phyloP scores from a whole-genome alignment of 2,329 filamentous ascomycete species.

The Botrytis deweyae region DNA sequence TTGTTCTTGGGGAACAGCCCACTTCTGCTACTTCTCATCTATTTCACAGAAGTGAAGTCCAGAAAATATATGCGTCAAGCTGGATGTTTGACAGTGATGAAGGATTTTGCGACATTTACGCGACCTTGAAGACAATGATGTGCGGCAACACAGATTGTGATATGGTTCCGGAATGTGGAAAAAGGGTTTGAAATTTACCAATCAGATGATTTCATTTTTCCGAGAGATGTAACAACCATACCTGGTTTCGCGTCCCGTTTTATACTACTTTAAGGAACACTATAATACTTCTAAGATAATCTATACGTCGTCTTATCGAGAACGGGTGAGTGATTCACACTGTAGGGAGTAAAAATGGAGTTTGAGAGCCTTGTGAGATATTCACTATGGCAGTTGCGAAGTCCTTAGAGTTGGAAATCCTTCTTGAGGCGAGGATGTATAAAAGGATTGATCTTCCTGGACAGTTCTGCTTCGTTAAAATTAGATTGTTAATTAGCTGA shows the following conservation, averaged over 20 bases:
- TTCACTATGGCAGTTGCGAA: neutral
- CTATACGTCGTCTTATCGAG: neutral
- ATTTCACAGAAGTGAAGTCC: neutral
- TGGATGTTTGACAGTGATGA: neutral
- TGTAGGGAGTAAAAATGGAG: neutral
- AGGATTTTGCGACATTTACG: neutral
- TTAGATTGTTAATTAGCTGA: too few relatives aligned
- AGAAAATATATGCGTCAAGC: neutral
- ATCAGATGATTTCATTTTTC: neutral
- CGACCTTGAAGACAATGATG: neutral
- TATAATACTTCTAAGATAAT: neutral
- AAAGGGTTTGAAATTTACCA: neutral
- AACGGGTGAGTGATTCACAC: too few relatives aligned
- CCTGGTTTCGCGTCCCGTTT: neutral
- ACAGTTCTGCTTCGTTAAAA: neutral
- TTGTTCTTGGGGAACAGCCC: neutral
- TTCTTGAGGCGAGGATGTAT: neutral
- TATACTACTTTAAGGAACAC: neutral
- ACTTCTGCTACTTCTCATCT: neutral
- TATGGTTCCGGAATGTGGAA: neutral
- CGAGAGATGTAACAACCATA: neutral
- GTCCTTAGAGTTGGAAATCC: rapidly evolving
- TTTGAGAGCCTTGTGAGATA: neutral
- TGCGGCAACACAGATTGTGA: neutral
- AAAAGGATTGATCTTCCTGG: neutral